Evolutionary conservation across 768 basidiomycete genomes (phyloP).

Genomic region (Boletus rex-veris): DNA sequence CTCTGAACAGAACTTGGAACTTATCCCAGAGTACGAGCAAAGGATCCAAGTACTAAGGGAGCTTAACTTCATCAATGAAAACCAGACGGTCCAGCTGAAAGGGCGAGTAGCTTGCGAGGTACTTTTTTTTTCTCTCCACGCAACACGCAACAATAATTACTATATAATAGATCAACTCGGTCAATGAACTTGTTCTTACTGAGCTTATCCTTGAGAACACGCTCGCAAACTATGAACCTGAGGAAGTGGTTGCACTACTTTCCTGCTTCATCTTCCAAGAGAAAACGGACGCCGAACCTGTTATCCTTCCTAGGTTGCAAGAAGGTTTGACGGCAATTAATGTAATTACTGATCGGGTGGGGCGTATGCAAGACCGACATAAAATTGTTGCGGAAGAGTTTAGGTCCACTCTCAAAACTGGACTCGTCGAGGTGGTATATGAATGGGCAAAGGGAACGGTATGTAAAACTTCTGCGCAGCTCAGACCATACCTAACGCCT

Average conservation of each 20-base stretch:
- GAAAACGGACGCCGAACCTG: constrained; percentile 88
- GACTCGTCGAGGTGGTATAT: constrained; percentile 93
- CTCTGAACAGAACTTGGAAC: constrained; percentile 94
- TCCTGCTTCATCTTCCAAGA: constrained; percentile 99
- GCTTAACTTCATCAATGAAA: constrained; percentile 91
- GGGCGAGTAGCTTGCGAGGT: constrained; percentile 99
- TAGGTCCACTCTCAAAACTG: constrained; percentile 78
- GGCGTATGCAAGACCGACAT: constrained; percentile 72
- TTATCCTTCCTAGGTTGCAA: constrained; percentile 74
- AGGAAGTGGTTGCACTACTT: constrained; percentile 93
- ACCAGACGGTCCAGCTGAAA: constrained; percentile 92
- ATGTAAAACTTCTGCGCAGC: constrained; percentile 19
- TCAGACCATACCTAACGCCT: background rate
- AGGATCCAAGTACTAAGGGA: constrained; percentile 87
- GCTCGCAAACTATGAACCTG: constrained; percentile 84
- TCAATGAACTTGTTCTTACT: constrained; percentile 93
- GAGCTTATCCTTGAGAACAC: constrained; percentile 97
- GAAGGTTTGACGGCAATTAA: constrained; percentile 77
- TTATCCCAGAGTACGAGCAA: constrained; percentile 96
- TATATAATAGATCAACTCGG: constrained; percentile 83
- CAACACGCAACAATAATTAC: background rate
- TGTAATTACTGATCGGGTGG: constrained; percentile 74
- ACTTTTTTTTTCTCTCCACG: constrained; percentile 3
- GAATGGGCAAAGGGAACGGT: constrained; percentile 99
- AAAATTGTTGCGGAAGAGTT: constrained; percentile 80